These are phyloP conservation scores for Leccinum pellstonianum DNA, from an alignment of 768 basidiomycete species.

Conservation along the genomic window DNA sequence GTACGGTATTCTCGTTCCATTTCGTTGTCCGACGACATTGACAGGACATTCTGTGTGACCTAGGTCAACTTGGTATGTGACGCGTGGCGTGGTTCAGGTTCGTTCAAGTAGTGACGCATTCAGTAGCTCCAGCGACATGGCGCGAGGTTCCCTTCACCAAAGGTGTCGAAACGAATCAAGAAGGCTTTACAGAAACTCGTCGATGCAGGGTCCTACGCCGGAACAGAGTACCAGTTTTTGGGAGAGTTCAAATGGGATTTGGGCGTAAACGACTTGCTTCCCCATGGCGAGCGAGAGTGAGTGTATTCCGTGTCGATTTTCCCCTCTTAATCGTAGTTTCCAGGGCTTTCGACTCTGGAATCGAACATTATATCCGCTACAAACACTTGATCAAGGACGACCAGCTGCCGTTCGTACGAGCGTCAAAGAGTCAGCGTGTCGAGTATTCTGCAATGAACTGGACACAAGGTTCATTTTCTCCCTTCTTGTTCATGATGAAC, in stretches of 20 bases:
- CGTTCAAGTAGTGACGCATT: constrained; percentile 5
- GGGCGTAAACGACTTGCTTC: constrained; percentile 56
- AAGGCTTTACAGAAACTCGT: constrained; percentile 54
- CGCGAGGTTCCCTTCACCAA: constrained; percentile 67
- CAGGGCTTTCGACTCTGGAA: constrained; percentile 54
- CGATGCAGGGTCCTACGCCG: constrained; percentile 42
- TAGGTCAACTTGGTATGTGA: constrained; percentile 32
- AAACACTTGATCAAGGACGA: constrained; percentile 40
- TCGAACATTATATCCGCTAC: constrained; percentile 55
- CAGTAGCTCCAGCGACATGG: constrained; percentile 77
- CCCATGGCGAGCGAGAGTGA: constrained; percentile 65
- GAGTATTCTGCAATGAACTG: constrained; percentile 71
- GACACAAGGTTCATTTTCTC: constrained; percentile 47
- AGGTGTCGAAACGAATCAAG: constrained; percentile 43
- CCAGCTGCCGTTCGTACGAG: constrained; percentile 53
- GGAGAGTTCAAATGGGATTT: constrained; percentile 56
- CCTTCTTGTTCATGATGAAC: background rate
- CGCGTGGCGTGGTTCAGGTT: too few relatives aligned
- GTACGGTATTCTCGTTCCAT: constrained; percentile 30
- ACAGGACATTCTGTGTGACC: background rate
- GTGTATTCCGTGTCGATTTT: constrained; percentile 16
- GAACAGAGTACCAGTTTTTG: constrained; percentile 56
- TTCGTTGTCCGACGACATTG: background rate
- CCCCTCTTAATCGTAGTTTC: background rate
- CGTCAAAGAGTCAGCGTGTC: constrained; percentile 55